Evolutionary conservation across 805 yeast species (phyloP).

Genomic region (Myxozyma lipomycoides): DNA sequence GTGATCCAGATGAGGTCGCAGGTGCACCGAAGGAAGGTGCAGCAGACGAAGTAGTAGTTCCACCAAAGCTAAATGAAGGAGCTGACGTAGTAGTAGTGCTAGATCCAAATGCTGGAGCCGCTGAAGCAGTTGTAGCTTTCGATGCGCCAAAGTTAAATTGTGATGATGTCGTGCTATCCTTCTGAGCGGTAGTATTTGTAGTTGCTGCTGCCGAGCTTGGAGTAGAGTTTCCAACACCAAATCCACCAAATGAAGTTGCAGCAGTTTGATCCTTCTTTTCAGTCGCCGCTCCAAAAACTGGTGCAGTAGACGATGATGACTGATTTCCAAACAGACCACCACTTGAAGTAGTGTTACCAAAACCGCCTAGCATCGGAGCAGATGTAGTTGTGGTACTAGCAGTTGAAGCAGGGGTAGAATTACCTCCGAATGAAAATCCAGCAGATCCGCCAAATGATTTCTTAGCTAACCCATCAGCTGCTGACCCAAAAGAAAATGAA

Average conservation of each 20-base stretch:
- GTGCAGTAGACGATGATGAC: constrained; percentile 2
- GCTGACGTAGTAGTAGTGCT: constrained; percentile 3
- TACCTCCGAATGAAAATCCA: too few relatives aligned
- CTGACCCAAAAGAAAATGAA: too few relatives aligned
- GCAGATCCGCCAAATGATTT: too few relatives aligned
- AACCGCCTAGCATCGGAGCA: too few relatives aligned
- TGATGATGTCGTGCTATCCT: not conserved
- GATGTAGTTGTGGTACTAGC: too few relatives aligned
- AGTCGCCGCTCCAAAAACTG: not conserved
- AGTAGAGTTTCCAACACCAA: not conserved
- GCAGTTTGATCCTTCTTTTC: not conserved
- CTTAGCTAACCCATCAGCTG: too few relatives aligned
- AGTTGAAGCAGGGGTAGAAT: too few relatives aligned
- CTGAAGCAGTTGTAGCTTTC: not conserved
- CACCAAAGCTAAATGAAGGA: constrained; percentile 1
- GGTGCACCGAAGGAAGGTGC: constrained; percentile 7
- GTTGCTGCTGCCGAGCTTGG: constrained; percentile 1
- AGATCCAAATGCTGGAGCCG: not conserved
- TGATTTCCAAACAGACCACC: too few relatives aligned
- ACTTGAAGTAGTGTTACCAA: too few relatives aligned
- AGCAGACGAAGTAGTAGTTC: not conserved
- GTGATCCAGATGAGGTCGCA: not conserved
- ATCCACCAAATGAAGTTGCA: constrained; percentile 1
- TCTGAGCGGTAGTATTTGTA: not conserved
- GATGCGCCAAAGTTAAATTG: constrained; percentile 2